Percentiles rank a stretch among this genome's conserved stretches.
Evolutionary conservation across 306 rosid species (phyloP).

Genomic region (Vicia faba): DNA sequence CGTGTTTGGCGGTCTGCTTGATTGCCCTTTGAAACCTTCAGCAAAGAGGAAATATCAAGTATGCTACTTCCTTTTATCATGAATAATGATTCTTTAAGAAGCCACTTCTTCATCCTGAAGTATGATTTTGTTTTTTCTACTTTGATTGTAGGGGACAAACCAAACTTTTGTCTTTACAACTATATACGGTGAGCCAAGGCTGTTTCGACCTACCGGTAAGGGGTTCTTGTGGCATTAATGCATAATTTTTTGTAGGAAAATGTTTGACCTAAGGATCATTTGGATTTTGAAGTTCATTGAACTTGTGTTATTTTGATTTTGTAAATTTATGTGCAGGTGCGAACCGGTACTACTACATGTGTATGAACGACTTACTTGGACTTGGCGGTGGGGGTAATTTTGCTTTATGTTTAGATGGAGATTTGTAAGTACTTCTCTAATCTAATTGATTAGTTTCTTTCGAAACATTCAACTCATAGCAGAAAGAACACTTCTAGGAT

Average conservation of each 20-base stretch:
- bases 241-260: conserved; percentile 26
- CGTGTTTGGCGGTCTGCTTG: conserved; percentile 89
- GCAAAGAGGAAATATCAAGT: conserved; percentile 91
- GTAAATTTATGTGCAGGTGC: conserved; percentile 57
- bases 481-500: conserved; percentile 6
- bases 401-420: conserved; percentile 85
- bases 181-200: conserved; percentile 86
- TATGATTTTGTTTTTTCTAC: conserved; percentile 35
- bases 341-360: conserved; percentile 75
- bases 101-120: conserved; percentile 29
- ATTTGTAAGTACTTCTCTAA: conserved; percentile 66
- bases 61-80: conserved; percentile 37
- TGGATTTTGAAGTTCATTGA: conserved; percentile 5
- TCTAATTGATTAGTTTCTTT: conserved; percentile 25
- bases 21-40: conserved; percentile 82
- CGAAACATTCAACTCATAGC: conserved; percentile 12
- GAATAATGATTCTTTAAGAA: conserved; percentile 13
- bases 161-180: conserved; percentile 93
- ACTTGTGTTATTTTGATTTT: conserved; percentile 18
- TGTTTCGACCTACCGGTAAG: conserved; percentile 97
- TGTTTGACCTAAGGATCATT: conserved; percentile 8
- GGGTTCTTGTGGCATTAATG: conserved; percentile 23
- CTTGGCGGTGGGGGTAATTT: conserved; percentile 94
- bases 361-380: conserved; percentile 76
- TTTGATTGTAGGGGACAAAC: conserved; percentile 70